These are phyloP conservation scores for Annulohypoxylon nitens DNA, from an alignment of 495 filamentous ascomycete species.

Conservation along the genomic window DNA sequence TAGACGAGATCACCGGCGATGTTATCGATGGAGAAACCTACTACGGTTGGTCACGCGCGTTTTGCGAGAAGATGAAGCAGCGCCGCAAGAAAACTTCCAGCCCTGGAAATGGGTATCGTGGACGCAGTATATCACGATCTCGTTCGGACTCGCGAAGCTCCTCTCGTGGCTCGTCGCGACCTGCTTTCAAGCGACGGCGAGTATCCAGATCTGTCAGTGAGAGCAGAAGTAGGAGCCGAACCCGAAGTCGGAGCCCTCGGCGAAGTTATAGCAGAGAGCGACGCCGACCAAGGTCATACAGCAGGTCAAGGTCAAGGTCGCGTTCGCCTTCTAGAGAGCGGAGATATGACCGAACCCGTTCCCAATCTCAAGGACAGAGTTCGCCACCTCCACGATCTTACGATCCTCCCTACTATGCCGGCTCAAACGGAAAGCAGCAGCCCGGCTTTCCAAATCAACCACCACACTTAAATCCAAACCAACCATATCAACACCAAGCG, in stretches of 20 bases:
- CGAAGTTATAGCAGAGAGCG: slow-evolving; percentile 65
- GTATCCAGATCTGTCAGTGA: slow-evolving; percentile 48
- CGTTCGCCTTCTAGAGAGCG: slow-evolving; percentile 50
- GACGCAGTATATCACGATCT: slow-evolving; percentile 50
- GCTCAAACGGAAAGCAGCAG: slow-evolving; percentile 46
- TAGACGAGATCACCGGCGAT: slow-evolving; percentile 72
- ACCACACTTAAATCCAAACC: slow-evolving; percentile 48
- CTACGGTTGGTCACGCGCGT: slow-evolving; percentile 86
- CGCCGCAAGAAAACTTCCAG: slow-evolving; percentile 57
- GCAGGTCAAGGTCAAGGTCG: slow-evolving; percentile 52
- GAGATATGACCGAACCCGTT: slow-evolving; percentile 47
- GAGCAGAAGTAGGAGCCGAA: slow-evolving; percentile 30
- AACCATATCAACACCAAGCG: slow-evolving; percentile 52
- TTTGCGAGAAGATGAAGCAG: slow-evolving; percentile 85
- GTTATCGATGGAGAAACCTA: slow-evolving; percentile 75
- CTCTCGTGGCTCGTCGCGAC: slow-evolving; percentile 49
- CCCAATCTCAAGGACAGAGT: slow-evolving; percentile 59
- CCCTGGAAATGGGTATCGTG: slow-evolving; percentile 28
- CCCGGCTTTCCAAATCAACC: slow-evolving; percentile 38
- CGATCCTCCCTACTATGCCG: slow-evolving; percentile 47
- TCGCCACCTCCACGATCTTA: slow-evolving; percentile 45
- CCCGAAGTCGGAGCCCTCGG: slow-evolving; percentile 28
- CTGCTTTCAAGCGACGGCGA: slow-evolving; percentile 52
- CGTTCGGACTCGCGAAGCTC: slow-evolving; percentile 52
- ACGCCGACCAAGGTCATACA: slow-evolving; percentile 54